Conservation (phyloP, 768 basidiomycete species). For the Lyophyllum semitale region DNA sequence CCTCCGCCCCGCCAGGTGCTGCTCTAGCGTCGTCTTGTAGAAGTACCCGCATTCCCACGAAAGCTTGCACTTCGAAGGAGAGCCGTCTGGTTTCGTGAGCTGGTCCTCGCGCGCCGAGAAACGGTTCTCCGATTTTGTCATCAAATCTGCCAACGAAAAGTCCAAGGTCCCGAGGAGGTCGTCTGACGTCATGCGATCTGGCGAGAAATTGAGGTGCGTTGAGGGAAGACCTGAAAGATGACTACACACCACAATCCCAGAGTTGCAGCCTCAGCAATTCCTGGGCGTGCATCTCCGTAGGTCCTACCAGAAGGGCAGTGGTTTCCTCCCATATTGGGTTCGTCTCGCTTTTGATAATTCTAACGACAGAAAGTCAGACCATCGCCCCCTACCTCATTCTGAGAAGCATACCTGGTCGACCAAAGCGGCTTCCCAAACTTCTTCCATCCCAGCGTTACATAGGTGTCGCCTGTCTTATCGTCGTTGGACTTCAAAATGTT, state of each 20-base stretch:
- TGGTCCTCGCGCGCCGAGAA: constrained; percentile 48
- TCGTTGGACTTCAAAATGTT: constrained; percentile 33
- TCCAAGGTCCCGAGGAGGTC: constrained; percentile 53
- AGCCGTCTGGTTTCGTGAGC: constrained; percentile 36
- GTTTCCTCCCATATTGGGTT: constrained; percentile 76
- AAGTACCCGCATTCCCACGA: constrained; percentile 56
- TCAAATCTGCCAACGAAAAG: constrained; percentile 36
- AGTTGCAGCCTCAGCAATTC: constrained; percentile 66
- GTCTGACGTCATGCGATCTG: constrained; percentile 47
- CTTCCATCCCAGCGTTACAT: constrained; percentile 68
- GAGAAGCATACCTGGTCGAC: constrained; percentile 50
- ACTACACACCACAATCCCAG: constrained; percentile 65
- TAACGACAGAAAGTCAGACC: constrained; percentile 11
- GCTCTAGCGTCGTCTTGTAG: constrained; percentile 44
- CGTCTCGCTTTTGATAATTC: constrained; percentile 63
- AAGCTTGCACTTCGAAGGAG: constrained; percentile 35
- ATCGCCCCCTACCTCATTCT: background rate
- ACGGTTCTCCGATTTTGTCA: constrained; percentile 38
- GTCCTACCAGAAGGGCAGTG: constrained; percentile 58
- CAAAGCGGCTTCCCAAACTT: constrained; percentile 65
- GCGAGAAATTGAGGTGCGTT: background rate
- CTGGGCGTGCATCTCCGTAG: constrained; percentile 65
- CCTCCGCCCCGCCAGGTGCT: constrained; percentile 31
- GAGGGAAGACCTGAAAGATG: background rate
- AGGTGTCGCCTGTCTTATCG: constrained; percentile 46